phyloP scores from a whole-genome alignment of 306 rosid species.

The Prunus fruticosa region DNA sequence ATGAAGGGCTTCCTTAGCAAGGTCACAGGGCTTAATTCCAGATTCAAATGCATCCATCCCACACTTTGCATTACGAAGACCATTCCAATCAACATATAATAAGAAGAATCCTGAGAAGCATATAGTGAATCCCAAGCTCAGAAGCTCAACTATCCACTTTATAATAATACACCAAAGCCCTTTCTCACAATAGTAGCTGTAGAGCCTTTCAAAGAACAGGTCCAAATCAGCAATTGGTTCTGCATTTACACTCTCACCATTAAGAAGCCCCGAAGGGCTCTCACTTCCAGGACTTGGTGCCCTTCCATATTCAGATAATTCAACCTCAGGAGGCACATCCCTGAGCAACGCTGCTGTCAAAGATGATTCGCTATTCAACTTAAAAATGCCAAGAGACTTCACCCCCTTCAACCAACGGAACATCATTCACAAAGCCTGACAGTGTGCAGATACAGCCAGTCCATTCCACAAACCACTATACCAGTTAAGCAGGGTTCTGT shows the following conservation, averaged over 20 bases:
- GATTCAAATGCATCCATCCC: slow-evolving; percentile 96
- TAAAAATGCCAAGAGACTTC: slow-evolving; percentile 43
- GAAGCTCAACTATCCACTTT: slow-evolving; percentile 93
- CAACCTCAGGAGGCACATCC: slow-evolving; percentile 66
- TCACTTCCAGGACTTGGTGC: slow-evolving; percentile 70
- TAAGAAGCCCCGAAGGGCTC: slow-evolving; percentile 85
- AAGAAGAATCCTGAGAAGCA: slow-evolving; percentile 87
- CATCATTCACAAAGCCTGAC: slow-evolving; percentile 71
- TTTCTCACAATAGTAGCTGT: slow-evolving; percentile 82
- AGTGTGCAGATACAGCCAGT: slow-evolving; percentile 51
- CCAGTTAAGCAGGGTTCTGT: slow-evolving; percentile 31
- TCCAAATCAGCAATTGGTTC: slow-evolving; percentile 91
- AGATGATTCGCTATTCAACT: slow-evolving; percentile 52
- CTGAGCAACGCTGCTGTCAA: slow-evolving; percentile 51
- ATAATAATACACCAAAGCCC: slow-evolving; percentile 90
- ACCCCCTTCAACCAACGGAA: slow-evolving; percentile 51
- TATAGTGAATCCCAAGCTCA: slow-evolving; percentile 80
- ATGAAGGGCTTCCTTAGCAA: slow-evolving; percentile 79
- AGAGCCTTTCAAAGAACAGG: slow-evolving; percentile 89
- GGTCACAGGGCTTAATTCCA: slow-evolving; percentile 90
- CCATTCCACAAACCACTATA: slow-evolving; percentile 63
- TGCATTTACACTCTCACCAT: slow-evolving; percentile 66
- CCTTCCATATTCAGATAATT: slow-evolving; percentile 63
- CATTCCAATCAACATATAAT: slow-evolving; percentile 87
- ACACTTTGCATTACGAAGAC: slow-evolving; percentile 90